Conservation (phyloP, 129 eudicot genomes). For the Lactuca sativa region DNA sequence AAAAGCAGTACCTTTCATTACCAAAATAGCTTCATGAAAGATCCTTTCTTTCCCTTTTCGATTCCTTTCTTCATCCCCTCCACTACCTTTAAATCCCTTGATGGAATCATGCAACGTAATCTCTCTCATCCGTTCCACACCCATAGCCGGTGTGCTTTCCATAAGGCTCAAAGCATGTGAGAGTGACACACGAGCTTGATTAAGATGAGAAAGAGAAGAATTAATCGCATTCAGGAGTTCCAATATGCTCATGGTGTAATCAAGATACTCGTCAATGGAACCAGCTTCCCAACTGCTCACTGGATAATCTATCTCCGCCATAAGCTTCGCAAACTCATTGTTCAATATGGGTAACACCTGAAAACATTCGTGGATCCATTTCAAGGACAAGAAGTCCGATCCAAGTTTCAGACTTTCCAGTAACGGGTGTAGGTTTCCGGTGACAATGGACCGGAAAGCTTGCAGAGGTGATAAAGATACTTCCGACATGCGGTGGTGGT, state of each 20-base stretch:
- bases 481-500: slow-evolving; percentile 19
- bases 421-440: slow-evolving; percentile 26
- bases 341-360: slow-evolving; percentile 35
- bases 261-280: slow-evolving; percentile 51
- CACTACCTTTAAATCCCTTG: slow-evolving; percentile 27
- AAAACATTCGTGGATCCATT: slow-evolving; percentile 48
- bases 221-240: slow-evolving; percentile 47
- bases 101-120: slow-evolving; percentile 20
- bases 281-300: slow-evolving; percentile 52
- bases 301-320: slow-evolving; percentile 61
- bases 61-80: slow-evolving; percentile 6
- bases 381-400: slow-evolving; percentile 43
- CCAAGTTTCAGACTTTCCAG: slow-evolving; percentile 31
- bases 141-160: slow-evolving; percentile 27
- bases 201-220: slow-evolving; percentile 49
- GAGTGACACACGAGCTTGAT: slow-evolving; percentile 44
- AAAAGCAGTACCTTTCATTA: slow-evolving; percentile 36
- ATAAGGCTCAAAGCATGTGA: slow-evolving; percentile 41
- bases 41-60: slow-evolving; percentile 37
- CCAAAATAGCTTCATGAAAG: slow-evolving; percentile 53
- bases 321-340: slow-evolving; percentile 58
- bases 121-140: slow-evolving; percentile 16
- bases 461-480: slow-evolving; percentile 34
- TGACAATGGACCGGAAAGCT: slow-evolving; percentile 42
- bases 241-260: slow-evolving; percentile 55